Evolutionary conservation across 1,139 yeast species (phyloP).

Genomic region (Sugiyamaella grinbergsii): DNA sequence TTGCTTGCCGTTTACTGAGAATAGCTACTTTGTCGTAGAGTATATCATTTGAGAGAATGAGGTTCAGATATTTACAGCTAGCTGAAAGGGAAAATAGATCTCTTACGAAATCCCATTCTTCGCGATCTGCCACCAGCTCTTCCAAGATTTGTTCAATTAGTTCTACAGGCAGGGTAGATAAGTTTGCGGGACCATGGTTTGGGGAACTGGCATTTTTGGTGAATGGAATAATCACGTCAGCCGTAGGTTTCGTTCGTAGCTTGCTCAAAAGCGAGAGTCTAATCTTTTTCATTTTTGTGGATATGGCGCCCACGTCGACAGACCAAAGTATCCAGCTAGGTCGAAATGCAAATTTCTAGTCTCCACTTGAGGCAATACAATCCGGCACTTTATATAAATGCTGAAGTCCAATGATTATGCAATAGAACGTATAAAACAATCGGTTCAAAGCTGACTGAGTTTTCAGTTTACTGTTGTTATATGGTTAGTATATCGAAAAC

Average conservation of each 20-base stretch:
- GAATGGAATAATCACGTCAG: not conserved
- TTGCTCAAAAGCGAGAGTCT: slow-evolving; percentile 9
- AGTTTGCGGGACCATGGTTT: not conserved
- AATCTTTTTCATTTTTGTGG: slow-evolving; percentile 6
- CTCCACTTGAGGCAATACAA: not conserved
- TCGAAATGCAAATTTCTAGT: not conserved
- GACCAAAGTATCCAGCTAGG: not conserved
- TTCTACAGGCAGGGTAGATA: slow-evolving; percentile 16
- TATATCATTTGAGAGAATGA: slow-evolving; percentile 19
- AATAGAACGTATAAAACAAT: too few species aligned
- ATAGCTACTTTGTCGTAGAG: slow-evolving; percentile 28
- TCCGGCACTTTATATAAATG: too few species aligned
- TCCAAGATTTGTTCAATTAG: slow-evolving; percentile 18
- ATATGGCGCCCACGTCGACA: not conserved
- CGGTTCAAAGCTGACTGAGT: too few species aligned
- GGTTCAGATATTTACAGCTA: slow-evolving; percentile 22
- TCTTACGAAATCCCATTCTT: slow-evolving; percentile 1
- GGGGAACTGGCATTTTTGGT: not conserved
- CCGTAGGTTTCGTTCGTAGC: not conserved
- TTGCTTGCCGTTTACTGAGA: slow-evolving; percentile 26
- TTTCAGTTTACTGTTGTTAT: too few species aligned
- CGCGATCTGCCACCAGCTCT: slow-evolving; percentile 10
- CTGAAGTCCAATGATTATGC: too few species aligned
- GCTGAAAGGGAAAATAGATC: slow-evolving; percentile 25
- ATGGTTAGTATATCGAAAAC: too few species aligned